Base-by-base conservation (phyloP, 2,329 filamentous ascomycete species). In the Emergomyces pasteurianus region DNA sequence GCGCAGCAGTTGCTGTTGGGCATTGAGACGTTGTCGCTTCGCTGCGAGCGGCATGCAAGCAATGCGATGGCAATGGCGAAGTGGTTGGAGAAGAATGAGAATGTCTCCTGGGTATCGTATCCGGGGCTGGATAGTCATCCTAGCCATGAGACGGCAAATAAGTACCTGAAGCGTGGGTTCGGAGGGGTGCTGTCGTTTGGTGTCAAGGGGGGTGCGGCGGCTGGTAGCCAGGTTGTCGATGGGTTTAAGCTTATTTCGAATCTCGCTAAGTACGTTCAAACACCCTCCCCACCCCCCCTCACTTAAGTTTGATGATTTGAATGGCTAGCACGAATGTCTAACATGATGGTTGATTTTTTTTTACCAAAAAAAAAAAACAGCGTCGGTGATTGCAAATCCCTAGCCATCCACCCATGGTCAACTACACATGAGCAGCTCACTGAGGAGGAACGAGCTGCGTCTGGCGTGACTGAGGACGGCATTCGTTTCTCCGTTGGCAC, bases 401-500 rank as follows among this genome's bases (percentile, higher is more conserved):
- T 96, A 64, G 92, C 92, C 28, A 95, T 96, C 68, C 92, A 96
- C 76, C 92, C 92, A 26, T 96, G 91, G 90, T 89, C 86, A 6
- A 96, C 92, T 2, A 97, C 92, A 2, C 92, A 97, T 74, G 89
- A 95, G 79, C 92, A 97, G 78, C 81, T 97, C 61, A 85, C 80
- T 28, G 88, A 92, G 36, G 82, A 91, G 72, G 92, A 96, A 80
- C 90, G 86, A 76, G 72, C 81, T 58, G 85, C 79, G 71, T 92
- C 89, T 26, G 92, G 92, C 68, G 90, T 94, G 12, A 94, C 90
- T 18, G 73, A 90, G 81, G 92, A 95, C 71, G 85, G 92, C 46
- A 96, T 97, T 75, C 89, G 92, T 64, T 94, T 97, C 70, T 96
- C 92, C 0, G 92, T 96, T 62, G 92, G 92, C 58, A 95, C 88